A percentile compares a stretch with the other conserved stretches of the same genome.
These are phyloP conservation scores for Auriscalpium vulgare DNA, from an alignment of 768 basidiomycete genomes.

Conservation along the genomic window DNA sequence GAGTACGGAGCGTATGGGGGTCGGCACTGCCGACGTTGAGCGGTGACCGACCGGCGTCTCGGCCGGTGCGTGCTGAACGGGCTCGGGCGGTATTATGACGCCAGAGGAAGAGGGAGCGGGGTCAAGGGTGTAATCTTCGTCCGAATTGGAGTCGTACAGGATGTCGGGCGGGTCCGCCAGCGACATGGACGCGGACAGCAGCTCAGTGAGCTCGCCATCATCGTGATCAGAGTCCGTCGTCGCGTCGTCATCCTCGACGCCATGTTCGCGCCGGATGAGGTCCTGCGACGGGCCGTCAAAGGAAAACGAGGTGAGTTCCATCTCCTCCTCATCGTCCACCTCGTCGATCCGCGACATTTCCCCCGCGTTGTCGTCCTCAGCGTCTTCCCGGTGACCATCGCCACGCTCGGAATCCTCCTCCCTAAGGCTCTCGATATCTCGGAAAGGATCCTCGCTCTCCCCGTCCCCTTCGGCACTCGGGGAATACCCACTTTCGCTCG, in stretches of 20 bases:
- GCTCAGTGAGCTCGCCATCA: slow-evolving; percentile 15
- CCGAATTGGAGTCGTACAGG: slow-evolving; percentile 6
- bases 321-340: slow-evolving; percentile 55
- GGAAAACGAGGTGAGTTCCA: slow-evolving; percentile 62
- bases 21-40: slow-evolving; percentile 21
- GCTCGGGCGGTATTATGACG: too few relatives aligned
- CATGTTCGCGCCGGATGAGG: slow-evolving; percentile 21
- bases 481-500: slow-evolving; percentile 22
- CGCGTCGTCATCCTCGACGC: slow-evolving; percentile 36
- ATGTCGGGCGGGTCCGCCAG: slow-evolving; percentile 5
- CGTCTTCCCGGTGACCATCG: slow-evolving; percentile 8
- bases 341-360: slow-evolving; percentile 36
- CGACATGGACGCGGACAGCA: slow-evolving; percentile 16
- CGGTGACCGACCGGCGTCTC: slow-evolving; percentile 4
- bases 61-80: slow-evolving; percentile 7
- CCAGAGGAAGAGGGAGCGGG: background rate
- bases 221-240: slow-evolving; percentile 35
- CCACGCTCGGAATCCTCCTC: slow-evolving; percentile 37
- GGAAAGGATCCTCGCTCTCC: slow-evolving; percentile 83
- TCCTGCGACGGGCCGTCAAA: slow-evolving; percentile 54
- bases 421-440: slow-evolving; percentile 80
- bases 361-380: slow-evolving; percentile 4
- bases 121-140: slow-evolving; percentile 4
- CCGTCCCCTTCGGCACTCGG: slow-evolving; percentile 31
- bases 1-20: slow-evolving; percentile 30